Percentiles rank a stretch among this genome's conserved stretches.
Conservation (phyloP, 2,329 filamentous ascomycete genomes). For the Exserohilum turcica region DNA sequence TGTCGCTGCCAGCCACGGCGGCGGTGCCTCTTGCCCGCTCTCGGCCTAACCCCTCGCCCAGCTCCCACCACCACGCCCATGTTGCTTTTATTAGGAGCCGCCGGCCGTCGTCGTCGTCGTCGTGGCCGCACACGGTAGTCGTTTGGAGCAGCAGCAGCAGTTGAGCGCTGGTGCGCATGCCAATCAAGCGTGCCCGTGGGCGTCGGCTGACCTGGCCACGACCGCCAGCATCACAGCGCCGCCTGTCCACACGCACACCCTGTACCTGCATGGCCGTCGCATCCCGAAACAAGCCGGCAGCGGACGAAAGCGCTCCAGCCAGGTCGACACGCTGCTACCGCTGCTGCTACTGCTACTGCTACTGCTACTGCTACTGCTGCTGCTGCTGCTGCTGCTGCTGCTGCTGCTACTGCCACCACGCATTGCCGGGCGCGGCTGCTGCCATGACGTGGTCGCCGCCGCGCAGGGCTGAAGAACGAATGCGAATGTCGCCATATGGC, state of each 20-base stretch:
- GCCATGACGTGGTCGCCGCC: constrained; percentile 12
- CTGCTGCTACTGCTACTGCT: too few species aligned
- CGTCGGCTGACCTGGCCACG: constrained; percentile 8
- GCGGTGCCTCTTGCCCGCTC: constrained; percentile 8
- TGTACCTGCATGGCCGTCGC: constrained; percentile 14
- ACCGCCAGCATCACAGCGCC: constrained; percentile 2
- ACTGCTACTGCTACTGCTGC: too few species aligned
- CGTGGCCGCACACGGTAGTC: too few species aligned
- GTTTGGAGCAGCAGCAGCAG: too few species aligned
- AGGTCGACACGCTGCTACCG: too few species aligned
- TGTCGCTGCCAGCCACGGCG: constrained; percentile 12
- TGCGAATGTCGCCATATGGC: background rate
- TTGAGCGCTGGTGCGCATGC: background rate
- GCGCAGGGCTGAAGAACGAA: constrained; percentile 11
- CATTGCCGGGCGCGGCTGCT: too few species aligned
- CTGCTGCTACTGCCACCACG: too few species aligned
- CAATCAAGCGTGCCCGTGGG: constrained; percentile 7
- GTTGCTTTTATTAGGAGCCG: constrained; percentile 4
- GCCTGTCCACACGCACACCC: constrained; percentile 9
- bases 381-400: too few species aligned
- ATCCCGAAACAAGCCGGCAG: constrained; percentile 20
- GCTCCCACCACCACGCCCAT: background rate
- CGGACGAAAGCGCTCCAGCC: constrained; percentile 21
- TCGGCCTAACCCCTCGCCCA: constrained; percentile 4
- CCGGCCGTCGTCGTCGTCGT: background rate